A percentile compares a stretch with the other conserved stretches of the same genome.
Evolutionary conservation across 2,329 filamentous ascomycete genomes (phyloP).

Genomic region (Aspergillus sp.): DNA sequence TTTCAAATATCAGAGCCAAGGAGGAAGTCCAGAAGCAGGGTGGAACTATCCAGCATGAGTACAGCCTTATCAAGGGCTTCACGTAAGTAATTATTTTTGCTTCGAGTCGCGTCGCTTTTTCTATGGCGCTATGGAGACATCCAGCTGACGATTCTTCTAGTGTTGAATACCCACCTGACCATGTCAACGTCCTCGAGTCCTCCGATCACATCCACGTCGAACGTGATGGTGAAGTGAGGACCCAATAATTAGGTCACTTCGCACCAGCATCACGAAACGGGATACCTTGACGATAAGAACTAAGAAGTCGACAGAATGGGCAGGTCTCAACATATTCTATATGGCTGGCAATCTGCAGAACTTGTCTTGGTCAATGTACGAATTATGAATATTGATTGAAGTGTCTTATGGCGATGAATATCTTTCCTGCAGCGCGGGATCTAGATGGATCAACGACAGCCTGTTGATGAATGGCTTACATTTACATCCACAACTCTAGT

Average conservation of each 20-base stretch:
- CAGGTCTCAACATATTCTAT: too few relatives aligned
- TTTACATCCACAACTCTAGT: too few relatives aligned
- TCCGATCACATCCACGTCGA: conserved; percentile 78
- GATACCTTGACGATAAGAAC: too few relatives aligned
- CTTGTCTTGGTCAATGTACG: too few relatives aligned
- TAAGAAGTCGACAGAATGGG: too few relatives aligned
- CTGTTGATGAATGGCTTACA: too few relatives aligned
- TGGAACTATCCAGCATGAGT: conserved; percentile 79
- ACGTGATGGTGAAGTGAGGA: conserved; percentile 64
- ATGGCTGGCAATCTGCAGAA: too few relatives aligned
- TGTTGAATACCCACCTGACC: conserved; percentile 66
- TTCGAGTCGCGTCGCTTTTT: neutral
- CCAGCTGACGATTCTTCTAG: conserved; percentile 42
- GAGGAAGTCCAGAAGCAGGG: conserved; percentile 68
- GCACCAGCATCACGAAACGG: too few relatives aligned
- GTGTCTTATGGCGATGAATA: too few relatives aligned
- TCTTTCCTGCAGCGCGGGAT: too few relatives aligned
- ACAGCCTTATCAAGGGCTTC: conserved; percentile 85
- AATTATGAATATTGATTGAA: too few relatives aligned
- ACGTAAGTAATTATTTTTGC: conserved; percentile 58
- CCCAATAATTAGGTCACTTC: conserved; percentile 52
- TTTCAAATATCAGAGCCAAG: conserved; percentile 59
- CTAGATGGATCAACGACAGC: too few relatives aligned
- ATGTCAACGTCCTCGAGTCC: conserved; percentile 60
- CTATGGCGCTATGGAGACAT: neutral